Evolutionary conservation across 257 asterid genomes (phyloP).

Genomic region (Capsicum pubescens): DNA sequence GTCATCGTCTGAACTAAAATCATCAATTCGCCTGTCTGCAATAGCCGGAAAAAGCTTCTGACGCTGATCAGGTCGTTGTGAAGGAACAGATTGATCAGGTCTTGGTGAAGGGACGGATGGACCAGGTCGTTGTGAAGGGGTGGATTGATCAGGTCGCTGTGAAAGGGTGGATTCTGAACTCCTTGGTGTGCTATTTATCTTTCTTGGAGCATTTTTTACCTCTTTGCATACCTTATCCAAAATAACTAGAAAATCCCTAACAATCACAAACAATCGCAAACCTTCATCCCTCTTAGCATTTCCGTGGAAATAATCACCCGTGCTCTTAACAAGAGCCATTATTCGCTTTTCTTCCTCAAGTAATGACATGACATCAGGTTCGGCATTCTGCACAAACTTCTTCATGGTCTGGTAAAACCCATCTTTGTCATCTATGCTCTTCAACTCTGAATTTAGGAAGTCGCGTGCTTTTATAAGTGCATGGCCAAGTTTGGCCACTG

Average conservation of each 20-base stretch:
- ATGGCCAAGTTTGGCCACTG: constrained; percentile 60
- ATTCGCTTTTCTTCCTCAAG: constrained; percentile 86
- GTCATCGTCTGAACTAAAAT: constrained; percentile 74
- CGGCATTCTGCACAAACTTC: constrained; percentile 71
- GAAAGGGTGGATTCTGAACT: constrained; percentile 38
- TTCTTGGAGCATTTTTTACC: constrained; percentile 54
- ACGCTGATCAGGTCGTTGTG: constrained; percentile 45
- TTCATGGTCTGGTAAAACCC: constrained; percentile 65
- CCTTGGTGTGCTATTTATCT: constrained; percentile 33
- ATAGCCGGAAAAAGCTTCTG: constrained; percentile 67
- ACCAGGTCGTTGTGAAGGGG: constrained; percentile 28
- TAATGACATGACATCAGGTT: constrained; percentile 62
- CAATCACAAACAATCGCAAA: constrained; percentile 69
- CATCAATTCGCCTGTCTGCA: constrained; percentile 61
- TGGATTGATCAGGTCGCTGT: constrained; percentile 24
- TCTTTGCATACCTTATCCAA: constrained; percentile 81
- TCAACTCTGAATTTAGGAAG: constrained; percentile 67
- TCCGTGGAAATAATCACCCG: constrained; percentile 89
- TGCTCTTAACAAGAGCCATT: constrained; percentile 77
- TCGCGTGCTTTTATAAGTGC: constrained; percentile 57
- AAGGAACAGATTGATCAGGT: not conserved
- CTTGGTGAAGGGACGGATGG: not conserved
- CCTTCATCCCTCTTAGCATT: constrained; percentile 89
- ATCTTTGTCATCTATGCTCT: constrained; percentile 49
- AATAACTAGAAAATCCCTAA: constrained; percentile 74